Conservation (phyloP, 2,329 filamentous ascomycete genomes). For the Cordyceps cateniannulata region DNA sequence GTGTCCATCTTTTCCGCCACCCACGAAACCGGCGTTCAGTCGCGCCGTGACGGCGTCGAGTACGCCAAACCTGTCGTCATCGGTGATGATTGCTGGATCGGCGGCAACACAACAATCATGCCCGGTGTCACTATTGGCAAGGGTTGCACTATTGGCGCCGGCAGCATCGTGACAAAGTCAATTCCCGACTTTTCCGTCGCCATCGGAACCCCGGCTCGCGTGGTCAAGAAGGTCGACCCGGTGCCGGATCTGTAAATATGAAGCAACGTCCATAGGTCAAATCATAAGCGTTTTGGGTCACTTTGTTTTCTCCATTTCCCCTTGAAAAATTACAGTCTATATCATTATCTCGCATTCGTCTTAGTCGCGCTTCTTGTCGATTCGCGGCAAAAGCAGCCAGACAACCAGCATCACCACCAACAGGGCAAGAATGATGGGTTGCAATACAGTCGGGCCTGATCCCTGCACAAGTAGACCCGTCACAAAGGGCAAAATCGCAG, state of each 20-base stretch:
- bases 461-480: constrained; percentile 59
- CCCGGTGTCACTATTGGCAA: constrained; percentile 47
- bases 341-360: too few species aligned
- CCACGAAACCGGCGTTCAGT: constrained; percentile 59
- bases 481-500: constrained; percentile 58
- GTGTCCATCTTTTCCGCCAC: constrained; percentile 65
- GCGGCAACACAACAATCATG: constrained; percentile 42
- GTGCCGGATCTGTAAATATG: constrained; percentile 23
- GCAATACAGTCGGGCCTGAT: constrained; percentile 48
- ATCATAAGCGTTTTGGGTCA: too few species aligned
- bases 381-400: constrained; percentile 40
- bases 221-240: constrained; percentile 40
- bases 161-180: constrained; percentile 43
- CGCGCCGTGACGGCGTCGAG: constrained; percentile 40
- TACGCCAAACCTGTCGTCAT: constrained; percentile 41
- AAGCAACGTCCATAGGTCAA: background rate
- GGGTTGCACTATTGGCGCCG: constrained; percentile 44
- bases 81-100: constrained; percentile 51
- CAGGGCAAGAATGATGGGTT: constrained; percentile 49
- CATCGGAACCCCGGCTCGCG: constrained; percentile 40
- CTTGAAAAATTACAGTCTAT: too few species aligned
- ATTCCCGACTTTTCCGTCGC: constrained; percentile 43
- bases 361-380: constrained; percentile 34
- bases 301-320: background rate
- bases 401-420: constrained; percentile 36